phyloP scores from a whole-genome alignment of 768 basidiomycete genomes.

The Boletus sensibilis region DNA sequence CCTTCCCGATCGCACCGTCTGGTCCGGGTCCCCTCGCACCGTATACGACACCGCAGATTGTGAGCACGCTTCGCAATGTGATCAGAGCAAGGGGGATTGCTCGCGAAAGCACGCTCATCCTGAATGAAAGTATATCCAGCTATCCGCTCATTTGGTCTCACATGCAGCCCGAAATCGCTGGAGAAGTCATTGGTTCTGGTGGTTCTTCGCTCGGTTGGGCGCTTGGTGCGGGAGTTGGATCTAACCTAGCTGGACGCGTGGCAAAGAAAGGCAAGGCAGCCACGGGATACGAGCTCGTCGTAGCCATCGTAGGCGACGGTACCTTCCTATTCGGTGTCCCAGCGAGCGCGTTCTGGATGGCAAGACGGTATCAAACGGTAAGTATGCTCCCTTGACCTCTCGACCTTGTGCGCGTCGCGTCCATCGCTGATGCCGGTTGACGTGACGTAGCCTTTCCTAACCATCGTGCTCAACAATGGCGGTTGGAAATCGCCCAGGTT shows the following conservation, averaged over 20 bases:
- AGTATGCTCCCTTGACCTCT: slow-evolving; percentile 11
- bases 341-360: slow-evolving; percentile 70
- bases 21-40: slow-evolving; percentile 14
- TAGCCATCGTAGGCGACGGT: slow-evolving; percentile 67
- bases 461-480: slow-evolving; percentile 69
- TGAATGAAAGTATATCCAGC: slow-evolving; percentile 67
- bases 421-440: background rate
- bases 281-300: slow-evolving; percentile 50
- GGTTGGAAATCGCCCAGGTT: slow-evolving; percentile 66
- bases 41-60: slow-evolving; percentile 46
- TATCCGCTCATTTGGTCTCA: slow-evolving; percentile 56
- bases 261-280: slow-evolving; percentile 20
- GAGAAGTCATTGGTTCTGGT: slow-evolving; percentile 54
- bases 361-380: slow-evolving; percentile 64
- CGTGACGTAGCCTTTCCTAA: slow-evolving; percentile 58
- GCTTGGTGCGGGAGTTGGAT: slow-evolving; percentile 63
- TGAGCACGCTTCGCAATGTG: slow-evolving; percentile 45
- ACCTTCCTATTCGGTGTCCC: slow-evolving; percentile 68
- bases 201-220: slow-evolving; percentile 70
- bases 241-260: slow-evolving; percentile 42
- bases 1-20: slow-evolving; percentile 18
- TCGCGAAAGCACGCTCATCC: slow-evolving; percentile 42
- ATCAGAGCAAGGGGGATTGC: slow-evolving; percentile 38
- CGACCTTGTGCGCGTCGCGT: background rate
- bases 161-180: slow-evolving; percentile 50